phyloP scores from a whole-genome alignment of 352 stramenopile genomes.

The Pythium aquatile region DNA sequence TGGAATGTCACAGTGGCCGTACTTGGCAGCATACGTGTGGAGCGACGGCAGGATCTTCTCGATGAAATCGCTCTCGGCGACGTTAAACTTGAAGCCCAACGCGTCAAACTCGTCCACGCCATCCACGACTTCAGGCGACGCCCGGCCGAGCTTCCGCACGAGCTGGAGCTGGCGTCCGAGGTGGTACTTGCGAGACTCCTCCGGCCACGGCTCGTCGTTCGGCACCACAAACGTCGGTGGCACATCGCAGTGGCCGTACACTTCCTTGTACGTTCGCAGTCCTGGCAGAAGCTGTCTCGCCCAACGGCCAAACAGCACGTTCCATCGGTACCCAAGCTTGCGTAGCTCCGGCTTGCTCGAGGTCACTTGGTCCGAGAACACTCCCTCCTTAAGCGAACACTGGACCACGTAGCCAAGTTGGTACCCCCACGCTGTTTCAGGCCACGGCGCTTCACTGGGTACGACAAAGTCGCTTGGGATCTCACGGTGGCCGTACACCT shows the following conservation, averaged over 20 bases:
- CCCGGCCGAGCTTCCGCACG: conserved; percentile 48
- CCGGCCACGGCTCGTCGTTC: conserved; percentile 60
- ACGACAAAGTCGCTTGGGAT: conserved; percentile 59
- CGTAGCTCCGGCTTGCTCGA: conserved; percentile 23
- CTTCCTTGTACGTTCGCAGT: conserved; percentile 46
- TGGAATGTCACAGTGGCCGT: conserved; percentile 87
- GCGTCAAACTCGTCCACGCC: conserved; percentile 55
- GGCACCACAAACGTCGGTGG: conserved; percentile 71
- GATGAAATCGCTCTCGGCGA: conserved; percentile 57
- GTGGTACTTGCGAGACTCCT: conserved; percentile 69
- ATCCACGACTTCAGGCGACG: conserved; percentile 42
- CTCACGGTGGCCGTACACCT: conserved; percentile 34
- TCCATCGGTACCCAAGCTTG: conserved; percentile 51
- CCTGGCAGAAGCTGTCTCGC: conserved; percentile 22
- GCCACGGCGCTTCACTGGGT: conserved; percentile 49
- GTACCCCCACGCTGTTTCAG: conserved; percentile 33
- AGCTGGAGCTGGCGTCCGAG: conserved; percentile 84
- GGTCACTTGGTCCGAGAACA: conserved; percentile 48
- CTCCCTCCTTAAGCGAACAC: conserved; percentile 35
- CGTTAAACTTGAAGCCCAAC: conserved; percentile 69
- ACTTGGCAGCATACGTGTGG: conserved; percentile 59
- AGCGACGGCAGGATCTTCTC: conserved; percentile 55
- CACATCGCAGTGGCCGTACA: conserved; percentile 77
- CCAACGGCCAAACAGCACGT: conserved; percentile 45
- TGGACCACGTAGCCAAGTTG: conserved; percentile 59